phyloP scores from a whole-genome alignment of 2,329 filamentous ascomycete species.

The Penicillium sp. region DNA sequence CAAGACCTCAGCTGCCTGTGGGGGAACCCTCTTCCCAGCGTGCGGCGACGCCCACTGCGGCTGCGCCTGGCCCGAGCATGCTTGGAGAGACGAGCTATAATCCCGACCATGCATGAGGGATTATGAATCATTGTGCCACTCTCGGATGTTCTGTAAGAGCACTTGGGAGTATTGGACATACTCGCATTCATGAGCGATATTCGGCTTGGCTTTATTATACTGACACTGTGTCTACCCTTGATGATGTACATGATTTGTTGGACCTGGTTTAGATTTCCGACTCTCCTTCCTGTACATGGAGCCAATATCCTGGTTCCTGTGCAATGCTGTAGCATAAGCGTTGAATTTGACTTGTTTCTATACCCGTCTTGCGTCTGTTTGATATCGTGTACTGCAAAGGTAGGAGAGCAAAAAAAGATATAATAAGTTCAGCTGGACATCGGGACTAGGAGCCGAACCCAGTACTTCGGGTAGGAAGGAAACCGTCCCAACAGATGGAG shows the following conservation, averaged over 20 bases:
- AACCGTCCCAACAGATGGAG: too few species aligned
- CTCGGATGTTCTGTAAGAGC: slow-evolving; percentile 2
- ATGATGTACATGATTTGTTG: slow-evolving; percentile 9
- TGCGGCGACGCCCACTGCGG: slow-evolving; percentile 55
- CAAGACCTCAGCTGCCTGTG: slow-evolving; percentile 43
- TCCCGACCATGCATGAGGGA: slow-evolving; percentile 55
- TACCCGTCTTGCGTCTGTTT: background rate
- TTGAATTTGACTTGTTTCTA: background rate
- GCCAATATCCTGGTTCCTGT: background rate
- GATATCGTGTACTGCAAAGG: background rate
- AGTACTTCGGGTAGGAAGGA: too few species aligned
- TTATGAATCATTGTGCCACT: background rate
- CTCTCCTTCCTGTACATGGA: background rate
- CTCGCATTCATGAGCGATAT: slow-evolving; percentile 3
- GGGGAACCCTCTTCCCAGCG: slow-evolving; percentile 33
- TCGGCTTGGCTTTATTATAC: background rate
- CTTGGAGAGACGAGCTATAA: slow-evolving; percentile 71
- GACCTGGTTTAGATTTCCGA: background rate
- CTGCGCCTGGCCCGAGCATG: slow-evolving; percentile 57
- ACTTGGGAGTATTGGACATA: slow-evolving; percentile 7
- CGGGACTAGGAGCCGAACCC: too few species aligned
- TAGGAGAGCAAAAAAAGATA: too few species aligned
- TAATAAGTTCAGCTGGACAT: too few species aligned
- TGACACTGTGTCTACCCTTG: slow-evolving; percentile 5
- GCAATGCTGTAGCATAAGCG: background rate